Percentiles rank a stretch among this genome's conserved stretches.
phyloP scores from a whole-genome alignment of 345 rosid genomes.

The Heritiera fomes region DNA sequence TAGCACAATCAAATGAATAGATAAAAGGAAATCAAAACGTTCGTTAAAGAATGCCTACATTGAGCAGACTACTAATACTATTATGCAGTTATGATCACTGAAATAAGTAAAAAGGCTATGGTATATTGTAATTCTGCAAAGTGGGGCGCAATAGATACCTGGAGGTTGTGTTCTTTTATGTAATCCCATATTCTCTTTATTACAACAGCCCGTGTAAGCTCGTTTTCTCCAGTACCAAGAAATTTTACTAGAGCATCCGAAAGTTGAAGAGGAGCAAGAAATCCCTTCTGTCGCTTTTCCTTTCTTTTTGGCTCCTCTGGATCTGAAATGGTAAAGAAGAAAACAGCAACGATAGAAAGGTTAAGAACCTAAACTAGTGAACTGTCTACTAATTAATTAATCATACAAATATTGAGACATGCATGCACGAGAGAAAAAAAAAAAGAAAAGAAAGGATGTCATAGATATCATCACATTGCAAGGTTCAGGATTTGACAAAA shows the following conservation, averaged over 20 bases:
- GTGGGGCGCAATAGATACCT: constrained; percentile 31
- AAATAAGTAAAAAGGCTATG: not conserved
- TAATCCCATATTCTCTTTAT: constrained; percentile 55
- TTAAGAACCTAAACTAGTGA: constrained; percentile 6
- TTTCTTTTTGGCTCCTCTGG: constrained; percentile 44
- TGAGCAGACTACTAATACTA: not conserved
- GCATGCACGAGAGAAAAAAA: not conserved
- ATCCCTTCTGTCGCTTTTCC: constrained; percentile 53
- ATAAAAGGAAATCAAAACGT: not conserved
- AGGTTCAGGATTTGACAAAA: constrained; percentile 10
- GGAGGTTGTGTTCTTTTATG: constrained; percentile 48
- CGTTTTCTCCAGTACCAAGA: constrained; percentile 53
- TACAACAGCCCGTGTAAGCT: constrained; percentile 41
- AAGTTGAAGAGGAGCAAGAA: constrained; percentile 56
- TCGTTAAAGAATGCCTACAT: not conserved
- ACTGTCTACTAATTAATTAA: not conserved
- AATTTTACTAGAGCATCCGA: constrained; percentile 54
- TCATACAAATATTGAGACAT: not conserved
- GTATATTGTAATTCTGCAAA: not conserved
- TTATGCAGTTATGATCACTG: not conserved
- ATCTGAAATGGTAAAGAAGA: constrained; percentile 20
- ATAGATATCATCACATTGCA: not conserved
- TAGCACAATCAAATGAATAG: not conserved
- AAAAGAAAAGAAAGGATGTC: not conserved
- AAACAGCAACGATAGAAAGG: not conserved